Evolutionary conservation across 768 basidiomycete species (phyloP), one percentile per base, ranked within the genome.

Genomic region (Trametes gibbosa): DNA sequence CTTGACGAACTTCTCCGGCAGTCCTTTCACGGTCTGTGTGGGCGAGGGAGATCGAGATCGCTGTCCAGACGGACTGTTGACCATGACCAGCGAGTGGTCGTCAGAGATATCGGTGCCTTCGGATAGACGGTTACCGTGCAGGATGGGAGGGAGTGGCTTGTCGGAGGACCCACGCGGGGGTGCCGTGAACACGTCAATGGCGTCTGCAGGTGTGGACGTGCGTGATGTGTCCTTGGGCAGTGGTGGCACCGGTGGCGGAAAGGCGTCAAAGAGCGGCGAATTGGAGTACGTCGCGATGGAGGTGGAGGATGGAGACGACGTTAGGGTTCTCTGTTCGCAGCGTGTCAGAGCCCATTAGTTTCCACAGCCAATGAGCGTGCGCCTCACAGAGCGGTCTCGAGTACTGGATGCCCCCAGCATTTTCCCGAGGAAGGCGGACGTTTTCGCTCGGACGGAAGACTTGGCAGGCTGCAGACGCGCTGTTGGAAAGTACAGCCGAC

Each of bases 401-500:
- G 83, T 78, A 32, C 80, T 80, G 48, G 75, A 78, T 65, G 86
- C 81, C 3, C 89, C 89, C 39, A 87, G 73, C 85, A 93, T 87
- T 73, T 86, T 91, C 2, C 89, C 89, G 63, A 88, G 77, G 69
- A 93, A 85, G 46, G 88, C 88, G 66, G 82, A 88, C n/a, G 89
- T 90, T 70, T 90, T 92, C 37, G 84, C 81, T 62, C 89, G 76
- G 57, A 92, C 85, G 6, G 89, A 84, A 12, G 83, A 80, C 70
- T 82, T 90, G 12, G 75, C 66, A 27, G 74, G 68, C 84, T 84
- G 66, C 24, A 32, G 17, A 32, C 13, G 49, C 21, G 8, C 19
- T 17, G 50, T 50, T 42, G 47, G 52, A 66, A 42, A 65, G 39
- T 40, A 42, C 39, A n/a, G n/a, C 42, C 40, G 47, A 49, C 21